These are phyloP conservation scores for Monosporascus sp. DNA, from an alignment of 2,329 filamentous ascomycete genomes.

Conservation along the genomic window DNA sequence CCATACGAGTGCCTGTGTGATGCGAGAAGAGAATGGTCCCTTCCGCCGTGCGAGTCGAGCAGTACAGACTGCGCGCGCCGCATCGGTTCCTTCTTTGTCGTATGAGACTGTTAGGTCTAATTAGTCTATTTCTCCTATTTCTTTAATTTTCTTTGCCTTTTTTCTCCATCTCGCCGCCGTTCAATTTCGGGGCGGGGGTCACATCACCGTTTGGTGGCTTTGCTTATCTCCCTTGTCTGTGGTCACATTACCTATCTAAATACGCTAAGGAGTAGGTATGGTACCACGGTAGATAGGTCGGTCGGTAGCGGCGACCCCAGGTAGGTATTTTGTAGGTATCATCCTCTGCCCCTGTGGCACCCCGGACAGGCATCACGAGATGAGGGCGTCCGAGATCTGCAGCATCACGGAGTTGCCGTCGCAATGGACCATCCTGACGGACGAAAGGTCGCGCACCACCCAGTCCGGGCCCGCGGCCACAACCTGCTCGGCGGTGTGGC, in stretches of 20 bases:
- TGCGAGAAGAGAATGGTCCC: background rate
- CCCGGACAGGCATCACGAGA: background rate
- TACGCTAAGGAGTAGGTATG: background rate
- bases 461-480: conserved; percentile 76
- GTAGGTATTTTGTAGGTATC: background rate
- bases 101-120: background rate
- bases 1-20: background rate
- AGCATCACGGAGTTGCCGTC: conserved; percentile 54
- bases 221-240: no score
- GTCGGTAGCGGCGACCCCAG: no score
- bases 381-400: conserved; percentile 60
- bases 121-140: no score
- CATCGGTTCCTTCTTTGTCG: background rate
- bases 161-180: background rate
- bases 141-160: background rate
- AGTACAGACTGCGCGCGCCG: background rate
- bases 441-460: conserved; percentile 74
- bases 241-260: background rate
- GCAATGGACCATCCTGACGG: conserved; percentile 58
- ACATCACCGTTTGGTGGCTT: background rate
- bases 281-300: background rate
- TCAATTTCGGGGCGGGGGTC: background rate
- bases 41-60: background rate
- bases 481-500: conserved; percentile 70
- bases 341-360: background rate